These are phyloP conservation scores for Rhodotorula sphaerocarpa DNA, from an alignment of 768 basidiomycete genomes.

Conservation along the genomic window DNA sequence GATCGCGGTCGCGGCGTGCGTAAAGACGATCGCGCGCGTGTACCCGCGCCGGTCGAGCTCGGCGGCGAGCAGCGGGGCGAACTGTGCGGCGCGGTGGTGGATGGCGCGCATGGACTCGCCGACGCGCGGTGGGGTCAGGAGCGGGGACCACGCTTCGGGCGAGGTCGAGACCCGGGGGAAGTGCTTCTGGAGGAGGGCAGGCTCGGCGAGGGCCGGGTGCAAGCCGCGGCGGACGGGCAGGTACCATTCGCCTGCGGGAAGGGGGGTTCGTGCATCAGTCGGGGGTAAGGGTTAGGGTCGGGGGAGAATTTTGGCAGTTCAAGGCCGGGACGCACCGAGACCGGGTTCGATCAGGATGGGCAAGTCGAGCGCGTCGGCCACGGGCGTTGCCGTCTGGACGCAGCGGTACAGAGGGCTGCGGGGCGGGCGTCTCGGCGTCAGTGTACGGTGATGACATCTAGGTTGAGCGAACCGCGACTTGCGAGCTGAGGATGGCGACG, in stretches of 20 bases:
- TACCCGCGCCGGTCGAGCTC: slow-evolving; percentile 45
- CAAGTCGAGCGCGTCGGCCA: slow-evolving; percentile 54
- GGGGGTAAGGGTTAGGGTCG: too few relatives aligned
- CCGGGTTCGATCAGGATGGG: slow-evolving; percentile 77
- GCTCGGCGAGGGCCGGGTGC: slow-evolving; percentile 14
- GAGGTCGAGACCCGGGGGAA: slow-evolving; percentile 9
- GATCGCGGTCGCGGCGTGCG: slow-evolving; percentile 60
- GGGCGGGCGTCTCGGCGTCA: too few relatives aligned
- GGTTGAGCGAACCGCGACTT: too few relatives aligned
- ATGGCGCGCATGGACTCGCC: slow-evolving; percentile 62
- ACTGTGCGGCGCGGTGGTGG: slow-evolving; percentile 55
- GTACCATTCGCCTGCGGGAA: slow-evolving; percentile 32
- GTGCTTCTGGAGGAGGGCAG: slow-evolving; percentile 1
- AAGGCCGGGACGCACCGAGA: slow-evolving; percentile 44
- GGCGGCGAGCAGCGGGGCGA: slow-evolving; percentile 52
- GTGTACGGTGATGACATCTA: too few relatives aligned
- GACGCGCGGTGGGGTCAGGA: slow-evolving; percentile 59
- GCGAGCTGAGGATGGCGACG: slow-evolving; percentile 18
- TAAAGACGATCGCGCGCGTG: slow-evolving; percentile 14
- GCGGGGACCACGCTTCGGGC: slow-evolving; percentile 65
- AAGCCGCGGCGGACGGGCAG: slow-evolving; percentile 30
- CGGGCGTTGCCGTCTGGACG: slow-evolving; percentile 66
- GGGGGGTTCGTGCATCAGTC: too few relatives aligned
- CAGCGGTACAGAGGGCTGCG: slow-evolving; percentile 71
- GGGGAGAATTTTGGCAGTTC: too few relatives aligned